These are phyloP conservation scores for Alternaria sp. DNA, from an alignment of 2,329 filamentous ascomycete genomes.

Conservation along the genomic window DNA sequence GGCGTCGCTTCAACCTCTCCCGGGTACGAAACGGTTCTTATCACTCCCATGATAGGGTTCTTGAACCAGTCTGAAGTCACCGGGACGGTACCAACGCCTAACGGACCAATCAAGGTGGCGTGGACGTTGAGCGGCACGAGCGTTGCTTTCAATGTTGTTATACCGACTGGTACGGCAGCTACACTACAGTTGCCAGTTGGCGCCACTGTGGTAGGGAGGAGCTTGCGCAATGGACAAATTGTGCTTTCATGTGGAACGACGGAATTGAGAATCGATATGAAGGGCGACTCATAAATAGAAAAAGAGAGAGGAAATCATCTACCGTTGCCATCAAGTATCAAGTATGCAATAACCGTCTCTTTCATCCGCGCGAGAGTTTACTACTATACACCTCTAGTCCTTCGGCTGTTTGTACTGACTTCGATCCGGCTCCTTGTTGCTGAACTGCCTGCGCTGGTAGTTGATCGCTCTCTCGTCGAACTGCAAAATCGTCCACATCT, in stretches of 20 bases:
- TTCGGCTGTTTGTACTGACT: not conserved
- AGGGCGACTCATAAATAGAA: not conserved
- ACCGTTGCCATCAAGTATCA: not conserved
- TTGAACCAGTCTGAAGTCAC: not conserved
- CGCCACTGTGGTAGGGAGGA: not conserved
- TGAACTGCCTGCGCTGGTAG: not conserved
- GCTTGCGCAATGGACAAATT: not conserved
- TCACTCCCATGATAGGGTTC: not conserved
- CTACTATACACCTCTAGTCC: not conserved
- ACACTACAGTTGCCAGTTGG: not conserved
- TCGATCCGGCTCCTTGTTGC: slow-evolving; percentile 8
- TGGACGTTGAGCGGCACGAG: not conserved
- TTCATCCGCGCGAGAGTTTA: not conserved
- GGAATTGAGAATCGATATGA: not conserved
- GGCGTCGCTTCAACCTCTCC: slow-evolving; percentile 16
- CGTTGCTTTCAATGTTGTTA: not conserved
- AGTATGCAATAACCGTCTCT: not conserved
- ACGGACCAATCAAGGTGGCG: not conserved
- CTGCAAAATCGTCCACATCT: slow-evolving; percentile 2
- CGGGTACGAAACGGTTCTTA: slow-evolving; percentile 14
- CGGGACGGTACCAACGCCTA: not conserved
- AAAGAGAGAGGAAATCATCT: not conserved
- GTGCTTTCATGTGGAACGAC: not conserved
- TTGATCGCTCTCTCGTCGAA: slow-evolving; percentile 5
- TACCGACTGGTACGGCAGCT: not conserved